These are phyloP conservation scores for Groenewaldozyma tartarivorans DNA, from an alignment of 805 yeast genomes.

Conservation along the genomic window DNA sequence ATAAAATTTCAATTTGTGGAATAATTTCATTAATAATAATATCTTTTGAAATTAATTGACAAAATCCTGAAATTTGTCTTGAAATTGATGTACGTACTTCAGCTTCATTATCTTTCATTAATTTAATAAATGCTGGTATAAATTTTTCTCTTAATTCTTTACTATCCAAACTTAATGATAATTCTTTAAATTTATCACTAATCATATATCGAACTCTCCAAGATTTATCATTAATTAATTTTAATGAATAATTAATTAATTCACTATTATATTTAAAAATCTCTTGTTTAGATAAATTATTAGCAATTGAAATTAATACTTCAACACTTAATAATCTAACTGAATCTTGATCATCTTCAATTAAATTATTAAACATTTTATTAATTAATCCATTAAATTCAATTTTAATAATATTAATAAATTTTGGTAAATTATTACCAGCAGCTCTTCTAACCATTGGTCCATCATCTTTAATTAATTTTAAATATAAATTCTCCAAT, in stretches of 20 bases:
- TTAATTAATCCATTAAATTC: conserved; percentile 50
- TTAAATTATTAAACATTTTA: conserved; percentile 71
- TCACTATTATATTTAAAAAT: conserved; percentile 17
- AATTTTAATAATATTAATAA: conserved; percentile 48
- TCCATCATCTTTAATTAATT: conserved; percentile 77
- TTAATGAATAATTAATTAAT: conserved; percentile 41
- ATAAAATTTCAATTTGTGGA: conserved; percentile 73
- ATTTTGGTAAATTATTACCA: conserved; percentile 68
- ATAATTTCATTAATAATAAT: conserved; percentile 60
- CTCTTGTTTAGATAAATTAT: conserved; percentile 20
- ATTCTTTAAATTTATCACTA: conserved; percentile 79
- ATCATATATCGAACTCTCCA: conserved; percentile 99
- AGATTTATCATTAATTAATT: conserved; percentile 75
- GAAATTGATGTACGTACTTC: conserved; percentile 95
- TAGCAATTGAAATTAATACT: conserved; percentile 70
- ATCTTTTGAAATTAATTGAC: conserved; percentile 29
- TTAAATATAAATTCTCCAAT: conserved; percentile 56
- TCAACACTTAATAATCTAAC: conserved; percentile 87
- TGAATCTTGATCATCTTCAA: conserved; percentile 85
- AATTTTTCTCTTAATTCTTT: conserved; percentile 46
- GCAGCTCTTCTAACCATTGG: conserved; percentile 98
- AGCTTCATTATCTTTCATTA: conserved; percentile 89
- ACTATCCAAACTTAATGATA: conserved; percentile 56
- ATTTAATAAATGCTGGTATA: conserved; percentile 59
- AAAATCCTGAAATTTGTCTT: conserved; percentile 65